phyloP scores from a whole-genome alignment of 2,329 filamentous ascomycete species.

The Blastomyces silverae region DNA sequence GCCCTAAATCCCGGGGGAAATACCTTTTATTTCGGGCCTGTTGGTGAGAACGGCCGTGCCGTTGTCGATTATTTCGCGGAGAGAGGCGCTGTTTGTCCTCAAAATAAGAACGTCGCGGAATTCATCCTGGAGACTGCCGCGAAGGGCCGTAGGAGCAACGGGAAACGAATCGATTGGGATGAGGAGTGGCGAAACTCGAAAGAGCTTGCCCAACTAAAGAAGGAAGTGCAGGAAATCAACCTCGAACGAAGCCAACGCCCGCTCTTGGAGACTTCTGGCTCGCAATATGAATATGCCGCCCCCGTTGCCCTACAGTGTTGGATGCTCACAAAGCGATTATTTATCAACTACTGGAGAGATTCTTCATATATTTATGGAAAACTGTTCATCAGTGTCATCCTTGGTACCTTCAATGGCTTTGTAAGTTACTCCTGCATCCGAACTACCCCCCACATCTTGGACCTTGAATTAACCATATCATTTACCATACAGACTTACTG shows the following conservation, averaged over 20 bases:
- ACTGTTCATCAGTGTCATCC: slow-evolving; percentile 62
- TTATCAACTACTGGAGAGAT: slow-evolving; percentile 67
- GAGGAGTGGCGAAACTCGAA: slow-evolving; percentile 64
- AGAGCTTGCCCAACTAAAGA: slow-evolving; percentile 52
- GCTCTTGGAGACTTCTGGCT: slow-evolving; percentile 38
- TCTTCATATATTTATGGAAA: slow-evolving; percentile 71
- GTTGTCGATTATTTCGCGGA: slow-evolving; percentile 62
- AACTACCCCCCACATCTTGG: not conserved
- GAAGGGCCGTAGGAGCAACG: slow-evolving; percentile 50
- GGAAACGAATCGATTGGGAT: slow-evolving; percentile 61
- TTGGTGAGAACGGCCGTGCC: slow-evolving; percentile 57
- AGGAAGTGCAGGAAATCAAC: slow-evolving; percentile 61
- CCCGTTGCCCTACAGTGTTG: slow-evolving; percentile 56
- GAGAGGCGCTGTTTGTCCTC: slow-evolving; percentile 59
- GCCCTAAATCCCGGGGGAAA: slow-evolving; percentile 62
- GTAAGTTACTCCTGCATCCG: slow-evolving; percentile 17
- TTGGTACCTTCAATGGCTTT: slow-evolving; percentile 73
- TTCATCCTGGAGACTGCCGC: slow-evolving; percentile 61
- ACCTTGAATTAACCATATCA: slow-evolving; percentile 3
- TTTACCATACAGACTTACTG: slow-evolving; percentile 56
- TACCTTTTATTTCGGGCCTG: slow-evolving; percentile 68
- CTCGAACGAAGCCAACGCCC: slow-evolving; percentile 49
- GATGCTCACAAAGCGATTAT: slow-evolving; percentile 62
- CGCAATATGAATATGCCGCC: slow-evolving; percentile 57
- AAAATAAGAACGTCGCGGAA: slow-evolving; percentile 59